phyloP scores from a whole-genome alignment of 176 grass and related monocot species.

The Paspalum notatum region DNA sequence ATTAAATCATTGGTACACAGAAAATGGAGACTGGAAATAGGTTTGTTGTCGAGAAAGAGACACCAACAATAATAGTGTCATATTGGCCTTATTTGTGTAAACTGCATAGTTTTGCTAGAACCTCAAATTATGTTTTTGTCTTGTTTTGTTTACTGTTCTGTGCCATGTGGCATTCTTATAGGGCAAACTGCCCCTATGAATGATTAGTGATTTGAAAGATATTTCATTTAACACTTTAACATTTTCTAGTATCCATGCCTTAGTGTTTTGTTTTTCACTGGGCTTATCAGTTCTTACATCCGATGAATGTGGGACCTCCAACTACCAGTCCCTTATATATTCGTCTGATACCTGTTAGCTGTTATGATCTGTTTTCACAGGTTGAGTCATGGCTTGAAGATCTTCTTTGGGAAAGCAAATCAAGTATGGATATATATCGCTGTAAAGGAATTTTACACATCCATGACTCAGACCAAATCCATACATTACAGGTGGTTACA shows the following conservation, averaged over 20 bases:
- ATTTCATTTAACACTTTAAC: no score
- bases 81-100: not conserved
- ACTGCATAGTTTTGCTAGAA: not conserved
- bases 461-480: conserved; percentile 70
- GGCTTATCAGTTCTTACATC: not conserved
- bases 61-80: not conserved
- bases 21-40: conserved; percentile 5
- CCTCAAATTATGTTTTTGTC: not conserved
- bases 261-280: not conserved
- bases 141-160: not conserved
- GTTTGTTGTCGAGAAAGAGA: no score
- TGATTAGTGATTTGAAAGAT: not conserved
- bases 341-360: not conserved
- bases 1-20: conserved; percentile 12
- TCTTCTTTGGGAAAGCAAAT: conserved; percentile 95
- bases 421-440: conserved; percentile 82
- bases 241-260: conserved; percentile 5
- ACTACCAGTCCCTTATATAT: not conserved
- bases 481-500: conserved; percentile 85
- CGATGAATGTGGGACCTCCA: not conserved
- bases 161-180: not conserved
- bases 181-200: not conserved
- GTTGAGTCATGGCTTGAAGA: conserved; percentile 86
- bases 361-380: conserved; percentile 45
- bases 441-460: conserved; percentile 93